A percentile compares a stretch with the other conserved stretches of the same genome.
Evolutionary conservation across 495 filamentous ascomycete species (phyloP).

Genomic region (Penicillium parvum): DNA sequence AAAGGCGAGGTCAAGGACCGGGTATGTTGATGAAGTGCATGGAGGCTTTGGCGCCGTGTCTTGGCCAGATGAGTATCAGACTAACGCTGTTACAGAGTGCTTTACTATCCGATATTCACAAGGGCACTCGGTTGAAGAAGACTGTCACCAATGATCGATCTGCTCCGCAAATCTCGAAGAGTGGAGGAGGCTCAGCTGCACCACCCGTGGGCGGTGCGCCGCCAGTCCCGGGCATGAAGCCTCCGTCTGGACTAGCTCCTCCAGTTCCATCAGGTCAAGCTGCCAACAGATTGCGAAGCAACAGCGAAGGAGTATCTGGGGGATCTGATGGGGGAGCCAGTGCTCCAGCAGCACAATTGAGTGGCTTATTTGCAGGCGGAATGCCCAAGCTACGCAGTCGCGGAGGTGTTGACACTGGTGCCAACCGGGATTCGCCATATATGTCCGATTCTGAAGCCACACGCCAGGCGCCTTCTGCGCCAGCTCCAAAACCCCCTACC

Average conservation of each 20-base stretch:
- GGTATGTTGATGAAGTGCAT: conserved; percentile 40
- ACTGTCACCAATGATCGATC: conserved; percentile 92
- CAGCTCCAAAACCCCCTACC: conserved; percentile 54
- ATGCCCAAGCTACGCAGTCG: conserved; percentile 93
- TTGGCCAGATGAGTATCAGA: not conserved
- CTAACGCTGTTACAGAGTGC: conserved; percentile 57
- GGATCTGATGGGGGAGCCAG: conserved; percentile 36
- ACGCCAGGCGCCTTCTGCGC: conserved; percentile 30
- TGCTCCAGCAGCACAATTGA: conserved; percentile 67
- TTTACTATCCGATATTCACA: conserved; percentile 82
- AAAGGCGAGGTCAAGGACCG: conserved; percentile 47
- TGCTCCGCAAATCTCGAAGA: conserved; percentile 62
- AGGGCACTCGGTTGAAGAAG: conserved; percentile 79
- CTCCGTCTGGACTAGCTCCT: conserved; percentile 68
- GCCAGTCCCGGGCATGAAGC: conserved; percentile 66
- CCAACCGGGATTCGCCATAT: conserved; percentile 70
- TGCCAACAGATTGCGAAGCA: conserved; percentile 67
- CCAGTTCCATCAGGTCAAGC: conserved; percentile 57
- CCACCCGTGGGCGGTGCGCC: conserved; percentile 69
- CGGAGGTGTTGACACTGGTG: conserved; percentile 86
- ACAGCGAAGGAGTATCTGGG: conserved; percentile 64
- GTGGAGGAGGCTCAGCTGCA: conserved; percentile 52
- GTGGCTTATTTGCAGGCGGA: conserved; percentile 84
- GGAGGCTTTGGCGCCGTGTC: not conserved
- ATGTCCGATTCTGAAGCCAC: conserved; percentile 74